phyloP scores from a whole-genome alignment of 495 filamentous ascomycete species.

The Penicillium goetzii region DNA sequence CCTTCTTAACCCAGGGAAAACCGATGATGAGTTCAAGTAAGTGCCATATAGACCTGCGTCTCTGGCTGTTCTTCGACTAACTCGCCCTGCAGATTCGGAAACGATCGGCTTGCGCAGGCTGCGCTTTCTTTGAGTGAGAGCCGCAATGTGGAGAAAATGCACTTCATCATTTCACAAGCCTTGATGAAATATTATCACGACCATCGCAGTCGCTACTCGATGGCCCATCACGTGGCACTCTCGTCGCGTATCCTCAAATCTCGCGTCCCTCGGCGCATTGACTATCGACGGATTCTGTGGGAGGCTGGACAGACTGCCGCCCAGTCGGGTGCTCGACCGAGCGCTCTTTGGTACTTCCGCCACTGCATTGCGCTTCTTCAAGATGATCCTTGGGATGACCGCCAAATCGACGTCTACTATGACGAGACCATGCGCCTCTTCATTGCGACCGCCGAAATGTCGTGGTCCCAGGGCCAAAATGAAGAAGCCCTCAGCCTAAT shows the following conservation, averaged over 20 bases:
- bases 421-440: slow-evolving; percentile 80
- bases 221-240: slow-evolving; percentile 76
- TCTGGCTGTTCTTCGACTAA: slow-evolving; percentile 9
- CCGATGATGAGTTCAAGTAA: slow-evolving; percentile 71
- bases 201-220: slow-evolving; percentile 65
- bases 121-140: slow-evolving; percentile 70
- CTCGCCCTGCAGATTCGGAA: slow-evolving; percentile 61
- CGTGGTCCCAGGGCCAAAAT: slow-evolving; percentile 72
- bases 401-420: slow-evolving; percentile 72
- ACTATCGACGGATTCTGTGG: slow-evolving; percentile 73
- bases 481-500: slow-evolving; percentile 66
- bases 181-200: slow-evolving; percentile 70
- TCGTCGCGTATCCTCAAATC: slow-evolving; percentile 71
- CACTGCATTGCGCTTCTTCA: slow-evolving; percentile 78
- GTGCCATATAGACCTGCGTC: slow-evolving; percentile 9
- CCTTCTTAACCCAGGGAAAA: slow-evolving; percentile 72
- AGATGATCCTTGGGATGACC: slow-evolving; percentile 74
- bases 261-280: slow-evolving; percentile 58
- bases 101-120: slow-evolving; percentile 82
- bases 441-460: slow-evolving; percentile 77
- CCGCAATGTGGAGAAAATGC: slow-evolving; percentile 72
- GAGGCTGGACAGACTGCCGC: slow-evolving; percentile 75
- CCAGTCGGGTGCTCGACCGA: slow-evolving; percentile 77
- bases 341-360: slow-evolving; percentile 76
- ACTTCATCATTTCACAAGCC: slow-evolving; percentile 80